Conservation (phyloP, 2,329 filamentous ascomycete genomes). For the Tolypocladium guangdongense region DNA sequence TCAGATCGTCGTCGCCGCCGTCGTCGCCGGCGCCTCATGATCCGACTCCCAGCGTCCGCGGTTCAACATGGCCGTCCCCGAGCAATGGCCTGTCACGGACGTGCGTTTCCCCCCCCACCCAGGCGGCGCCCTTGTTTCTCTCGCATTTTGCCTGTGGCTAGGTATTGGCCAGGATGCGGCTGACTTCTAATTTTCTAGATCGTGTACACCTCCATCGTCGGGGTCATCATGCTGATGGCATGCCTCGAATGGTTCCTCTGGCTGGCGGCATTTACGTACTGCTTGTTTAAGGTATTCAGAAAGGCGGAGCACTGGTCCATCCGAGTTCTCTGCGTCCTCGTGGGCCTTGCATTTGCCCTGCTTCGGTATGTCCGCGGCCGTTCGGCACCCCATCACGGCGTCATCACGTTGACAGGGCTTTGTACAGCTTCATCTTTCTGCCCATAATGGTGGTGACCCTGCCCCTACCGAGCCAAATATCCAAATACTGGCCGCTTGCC, state of each 20-base stretch:
- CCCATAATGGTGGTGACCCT: slow-evolving; percentile 92
- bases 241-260: slow-evolving; percentile 90
- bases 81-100: slow-evolving; percentile 39
- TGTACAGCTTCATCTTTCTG: slow-evolving; percentile 63
- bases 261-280: slow-evolving; percentile 90
- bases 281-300: slow-evolving; percentile 72
- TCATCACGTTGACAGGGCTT: not conserved
- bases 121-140: not conserved
- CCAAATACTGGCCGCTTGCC: slow-evolving; percentile 55
- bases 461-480: slow-evolving; percentile 64
- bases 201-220: slow-evolving; percentile 72
- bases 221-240: slow-evolving; percentile 71
- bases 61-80: slow-evolving; percentile 29
- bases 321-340: slow-evolving; percentile 61
- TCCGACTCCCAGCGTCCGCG: not conserved
- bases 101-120: slow-evolving; percentile 15
- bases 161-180: not conserved
- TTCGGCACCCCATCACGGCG: not conserved
- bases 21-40: not conserved
- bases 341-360: slow-evolving; percentile 62
- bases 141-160: no score
- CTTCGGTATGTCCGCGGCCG: slow-evolving; percentile 48
- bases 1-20: not conserved
- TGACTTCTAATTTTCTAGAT: slow-evolving; percentile 43
- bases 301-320: slow-evolving; percentile 88